Evolutionary conservation across 257 asterid genomes (phyloP), one percentile per base, ranked within the genome.

Genomic region (Nicotiana benthamiana): DNA sequence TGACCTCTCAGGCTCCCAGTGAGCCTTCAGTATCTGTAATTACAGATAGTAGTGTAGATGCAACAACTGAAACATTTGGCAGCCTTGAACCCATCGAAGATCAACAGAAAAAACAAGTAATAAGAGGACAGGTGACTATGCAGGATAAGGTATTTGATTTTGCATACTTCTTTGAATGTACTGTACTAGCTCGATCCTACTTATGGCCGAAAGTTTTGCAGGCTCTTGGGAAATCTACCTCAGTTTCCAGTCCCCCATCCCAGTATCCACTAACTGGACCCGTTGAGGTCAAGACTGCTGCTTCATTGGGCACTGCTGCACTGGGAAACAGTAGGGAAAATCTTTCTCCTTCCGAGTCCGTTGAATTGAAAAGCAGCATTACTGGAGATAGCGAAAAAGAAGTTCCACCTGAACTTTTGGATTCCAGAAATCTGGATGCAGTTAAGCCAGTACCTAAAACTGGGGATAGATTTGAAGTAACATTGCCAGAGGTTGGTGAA

Each of bases 101-200:
- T 85, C 75, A 81, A 70, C 90, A 46, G 27, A 82, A 83, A n/a
- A 80, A 75, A 81, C 86, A 68, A 51, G 85, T 65, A 83, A 77
- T 27, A 62, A 65, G 24, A 46, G 85, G 52, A 79, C 84, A 62
- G 30, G 36, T 34, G 17, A 20, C 70, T 36, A 26, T 56, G 76
- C 84, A 80, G 81, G 90, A 90, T 79, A 88, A 86, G 96, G 97
- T 92, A 89, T 72, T 64, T 74, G 83, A 26, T 75, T 26, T 17
- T 60, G 36, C 65, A 80, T 83, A 66, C 81, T 68, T 86, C 53
- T 80, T 40, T 77, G 27, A 70, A 64, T 79, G n/a, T 77, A 13
- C 68, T 30, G 3, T 81, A 10, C 16, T 81, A 26, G 26, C 63
- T 66, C 40, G 36, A 34, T 79, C 82, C 64, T 76, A 80, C 59